Conservation (phyloP, 306 rosid species). For the Quercus alba region DNA sequence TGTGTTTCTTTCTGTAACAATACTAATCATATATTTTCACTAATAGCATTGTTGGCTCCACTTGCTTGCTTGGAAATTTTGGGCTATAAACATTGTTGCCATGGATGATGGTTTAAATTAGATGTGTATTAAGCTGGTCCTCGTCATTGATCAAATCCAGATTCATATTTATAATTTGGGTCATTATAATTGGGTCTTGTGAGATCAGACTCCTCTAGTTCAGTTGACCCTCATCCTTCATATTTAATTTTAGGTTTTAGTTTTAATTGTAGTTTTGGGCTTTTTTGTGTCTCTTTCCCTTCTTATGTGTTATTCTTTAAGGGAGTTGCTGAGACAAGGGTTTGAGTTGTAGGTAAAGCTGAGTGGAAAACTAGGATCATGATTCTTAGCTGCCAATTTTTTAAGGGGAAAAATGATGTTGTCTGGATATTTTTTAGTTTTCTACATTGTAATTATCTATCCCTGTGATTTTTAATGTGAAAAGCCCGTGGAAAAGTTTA, state of each 20-base stretch:
- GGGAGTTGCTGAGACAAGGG: not conserved
- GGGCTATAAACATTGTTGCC: not conserved
- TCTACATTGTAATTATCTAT: not conserved
- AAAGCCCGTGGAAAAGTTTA: not conserved
- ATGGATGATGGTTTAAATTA: not conserved
- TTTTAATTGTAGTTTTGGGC: no score
- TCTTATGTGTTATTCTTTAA: not conserved
- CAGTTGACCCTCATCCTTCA: no score
- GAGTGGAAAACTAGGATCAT: not conserved
- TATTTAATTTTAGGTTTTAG: no score
- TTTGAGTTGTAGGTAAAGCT: not conserved
- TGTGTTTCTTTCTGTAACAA: not conserved
- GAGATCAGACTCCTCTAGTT: not conserved
- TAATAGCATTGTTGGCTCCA: not conserved
- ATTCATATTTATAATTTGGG: not conserved
- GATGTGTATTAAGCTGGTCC: not conserved
- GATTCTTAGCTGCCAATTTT: not conserved
- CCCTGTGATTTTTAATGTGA: conserved; percentile 2
- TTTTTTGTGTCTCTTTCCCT: not conserved
- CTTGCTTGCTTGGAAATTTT: conserved; percentile 10
- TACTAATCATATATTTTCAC: not conserved
- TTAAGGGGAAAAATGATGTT: not conserved
- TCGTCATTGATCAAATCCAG: not conserved
- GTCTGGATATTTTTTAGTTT: not conserved
- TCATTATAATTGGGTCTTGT: not conserved